These are phyloP conservation scores for Brassica cretica DNA, from an alignment of 345 rosid genomes.

Conservation along the genomic window DNA sequence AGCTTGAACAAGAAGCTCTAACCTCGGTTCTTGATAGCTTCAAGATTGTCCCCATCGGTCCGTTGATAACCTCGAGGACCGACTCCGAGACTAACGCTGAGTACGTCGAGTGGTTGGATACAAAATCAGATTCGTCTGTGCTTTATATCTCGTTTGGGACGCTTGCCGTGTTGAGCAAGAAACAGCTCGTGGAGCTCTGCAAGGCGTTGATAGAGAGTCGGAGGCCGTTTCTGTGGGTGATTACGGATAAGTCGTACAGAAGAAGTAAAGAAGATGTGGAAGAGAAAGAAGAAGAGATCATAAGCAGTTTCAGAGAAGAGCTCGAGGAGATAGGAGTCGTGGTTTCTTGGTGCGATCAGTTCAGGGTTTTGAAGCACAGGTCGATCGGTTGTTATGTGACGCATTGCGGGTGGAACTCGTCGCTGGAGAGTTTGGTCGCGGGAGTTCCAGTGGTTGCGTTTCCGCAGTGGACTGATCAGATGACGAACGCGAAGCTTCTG, in stretches of 20 bases:
- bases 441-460: conserved; percentile 71
- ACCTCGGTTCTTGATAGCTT: conserved; percentile 30
- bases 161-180: conserved; percentile 38
- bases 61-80: conserved; percentile 47
- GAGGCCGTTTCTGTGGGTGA: conserved; percentile 60
- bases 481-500: conserved; percentile 60
- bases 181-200: conserved; percentile 54
- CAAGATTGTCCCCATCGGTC: conserved; percentile 51
- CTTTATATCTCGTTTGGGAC: conserved; percentile 67
- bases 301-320: conserved; percentile 43
- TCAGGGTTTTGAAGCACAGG: conserved; percentile 54
- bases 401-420: conserved; percentile 87
- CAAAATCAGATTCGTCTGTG: conserved; percentile 48
- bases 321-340: conserved; percentile 55
- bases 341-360: conserved; percentile 72
- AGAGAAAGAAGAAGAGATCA: conserved; percentile 34
- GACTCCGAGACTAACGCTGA: conserved; percentile 18
- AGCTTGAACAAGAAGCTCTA: conserved; percentile 57
- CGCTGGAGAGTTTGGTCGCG: conserved; percentile 51
- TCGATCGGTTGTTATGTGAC: conserved; percentile 66
- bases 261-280: conserved; percentile 10
- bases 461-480: conserved; percentile 64
- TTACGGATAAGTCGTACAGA: conserved; percentile 37
- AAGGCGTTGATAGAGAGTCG: conserved; percentile 37
- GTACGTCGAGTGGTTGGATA: conserved; percentile 48